Base-by-base conservation (phyloP, 2,329 filamentous ascomycete species). In the Dothideomycetes sp. region DNA sequence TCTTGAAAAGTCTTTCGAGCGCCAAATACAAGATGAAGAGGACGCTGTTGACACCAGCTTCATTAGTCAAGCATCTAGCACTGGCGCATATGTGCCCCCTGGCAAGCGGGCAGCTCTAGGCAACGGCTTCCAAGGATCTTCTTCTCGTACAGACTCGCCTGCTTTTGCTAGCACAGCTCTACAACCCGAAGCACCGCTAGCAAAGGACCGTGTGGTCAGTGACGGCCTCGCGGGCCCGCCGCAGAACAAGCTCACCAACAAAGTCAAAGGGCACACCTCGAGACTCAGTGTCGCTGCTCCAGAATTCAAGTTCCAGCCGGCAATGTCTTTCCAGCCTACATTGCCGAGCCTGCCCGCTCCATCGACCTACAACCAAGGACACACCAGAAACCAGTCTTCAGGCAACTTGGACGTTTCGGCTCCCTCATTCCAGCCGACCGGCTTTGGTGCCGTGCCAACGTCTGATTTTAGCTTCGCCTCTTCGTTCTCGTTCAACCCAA, bases 261-360 rank as follows among this genome's bases (percentile, higher is more conserved):
- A 38, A n/a, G 25, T 19, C 42, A 39, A 40, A 18, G 42, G 42
- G 10, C 42, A 44, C 30, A 44, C 46, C 13, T 85, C 86, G 1
- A 88, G 80, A 50, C 73, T 96, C 51, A 96, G 96, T 53, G 87
- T 93, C 20, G 77, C 82, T 47, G 89, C 89, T 0, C 83, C 87
- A 33, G 85, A 91, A 54, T 95, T 95, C 68, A 85, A 81, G 52
- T 89, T 89, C 61, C 73, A 81, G 41, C 74, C 75, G 5, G 60
- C 61, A 61, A 57, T 58, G 39, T 51, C 55, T 16, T 70, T 72
- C 52, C 60, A 65, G 41, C 63, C 66, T 3, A 47, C 23, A 6
- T 33, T 40, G 33, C 32, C 45, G 24, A 45, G 34, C 19, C 11
- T 48, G 7, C 32, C 40, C 16, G 43, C 22, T 20, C 15, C 22